These are phyloP conservation scores for Trebouxiophyceae sp. DNA, from an alignment of 163 green algal species.

Conservation along the genomic window DNA sequence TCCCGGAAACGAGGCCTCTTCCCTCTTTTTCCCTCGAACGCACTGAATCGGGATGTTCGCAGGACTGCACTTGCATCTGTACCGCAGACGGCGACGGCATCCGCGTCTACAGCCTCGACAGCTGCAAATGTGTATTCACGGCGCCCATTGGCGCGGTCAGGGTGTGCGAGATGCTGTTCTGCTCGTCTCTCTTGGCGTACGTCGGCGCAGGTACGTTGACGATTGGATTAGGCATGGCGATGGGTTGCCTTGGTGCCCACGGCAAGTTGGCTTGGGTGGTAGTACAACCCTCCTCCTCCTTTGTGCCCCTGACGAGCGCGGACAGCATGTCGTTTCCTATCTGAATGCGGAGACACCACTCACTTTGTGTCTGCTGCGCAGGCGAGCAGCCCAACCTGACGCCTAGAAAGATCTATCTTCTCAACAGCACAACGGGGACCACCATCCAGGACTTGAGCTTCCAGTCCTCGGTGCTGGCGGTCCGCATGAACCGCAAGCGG, in stretches of 20 bases:
- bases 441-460: conserved; percentile 65
- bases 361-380: no score
- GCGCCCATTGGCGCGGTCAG: conserved; percentile 51
- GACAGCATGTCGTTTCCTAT: neutral
- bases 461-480: conserved; percentile 51
- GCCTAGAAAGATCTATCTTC: conserved; percentile 59
- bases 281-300: neutral
- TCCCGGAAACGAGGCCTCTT: no score
- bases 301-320: neutral
- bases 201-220: conserved; percentile 61
- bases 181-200: conserved; percentile 70
- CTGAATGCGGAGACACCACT: neutral
- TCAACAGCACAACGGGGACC: conserved; percentile 57
- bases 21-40: no score
- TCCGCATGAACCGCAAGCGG: conserved; percentile 67
- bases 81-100: conserved; percentile 44
- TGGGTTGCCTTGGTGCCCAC: no score
- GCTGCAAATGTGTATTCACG: conserved; percentile 35
- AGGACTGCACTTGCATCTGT: conserved; percentile 48
- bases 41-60: no score
- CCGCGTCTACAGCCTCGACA: conserved; percentile 53
- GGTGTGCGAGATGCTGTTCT: conserved; percentile 77
- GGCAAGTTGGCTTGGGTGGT: no score
- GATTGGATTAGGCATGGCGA: no score
- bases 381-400: conserved; percentile 46